Evolutionary conservation across 164 flowering plant genomes (phyloP).

Genomic region (Kingdonia uniflora): DNA sequence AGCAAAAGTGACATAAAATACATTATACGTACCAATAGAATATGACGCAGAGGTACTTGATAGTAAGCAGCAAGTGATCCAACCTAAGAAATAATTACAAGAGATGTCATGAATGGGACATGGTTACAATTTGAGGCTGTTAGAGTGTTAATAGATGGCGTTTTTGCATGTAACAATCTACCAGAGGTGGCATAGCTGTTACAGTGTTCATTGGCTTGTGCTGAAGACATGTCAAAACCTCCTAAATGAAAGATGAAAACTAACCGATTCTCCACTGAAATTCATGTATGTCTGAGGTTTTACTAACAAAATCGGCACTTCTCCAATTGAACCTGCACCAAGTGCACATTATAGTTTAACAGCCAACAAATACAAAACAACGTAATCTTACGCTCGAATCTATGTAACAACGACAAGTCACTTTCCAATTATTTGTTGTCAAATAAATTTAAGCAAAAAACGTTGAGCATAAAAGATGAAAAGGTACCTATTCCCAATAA

Average conservation of each 20-base stretch:
- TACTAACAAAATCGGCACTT: conserved; percentile 79
- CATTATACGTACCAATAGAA: conserved; percentile 63
- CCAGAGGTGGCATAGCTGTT: too few species aligned
- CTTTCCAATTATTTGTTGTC: background rate
- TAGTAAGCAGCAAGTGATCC: conserved; percentile 94
- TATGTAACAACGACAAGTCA: background rate
- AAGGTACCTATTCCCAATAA: conserved; percentile 81
- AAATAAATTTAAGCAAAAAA: too few species aligned
- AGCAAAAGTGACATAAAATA: background rate
- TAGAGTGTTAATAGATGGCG: too few species aligned
- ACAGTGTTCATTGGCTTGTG: too few species aligned
- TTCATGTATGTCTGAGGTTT: conserved; percentile 97
- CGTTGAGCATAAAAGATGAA: background rate
- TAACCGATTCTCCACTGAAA: conserved; percentile 90
- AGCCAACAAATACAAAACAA: conserved; percentile 9
- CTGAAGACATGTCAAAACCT: background rate
- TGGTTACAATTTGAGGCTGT: too few species aligned
- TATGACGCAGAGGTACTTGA: conserved; percentile 89
- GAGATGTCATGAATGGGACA: background rate
- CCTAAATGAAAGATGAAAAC: conserved; percentile 17
- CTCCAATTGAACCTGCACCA: conserved; percentile 85
- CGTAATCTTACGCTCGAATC: background rate
- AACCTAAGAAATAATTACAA: conserved; percentile 43
- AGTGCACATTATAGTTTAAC: conserved; percentile 16
- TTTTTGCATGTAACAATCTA: too few species aligned